Base-by-base conservation (phyloP, 2,329 filamentous ascomycete species). In the Xylaria sp. region DNA sequence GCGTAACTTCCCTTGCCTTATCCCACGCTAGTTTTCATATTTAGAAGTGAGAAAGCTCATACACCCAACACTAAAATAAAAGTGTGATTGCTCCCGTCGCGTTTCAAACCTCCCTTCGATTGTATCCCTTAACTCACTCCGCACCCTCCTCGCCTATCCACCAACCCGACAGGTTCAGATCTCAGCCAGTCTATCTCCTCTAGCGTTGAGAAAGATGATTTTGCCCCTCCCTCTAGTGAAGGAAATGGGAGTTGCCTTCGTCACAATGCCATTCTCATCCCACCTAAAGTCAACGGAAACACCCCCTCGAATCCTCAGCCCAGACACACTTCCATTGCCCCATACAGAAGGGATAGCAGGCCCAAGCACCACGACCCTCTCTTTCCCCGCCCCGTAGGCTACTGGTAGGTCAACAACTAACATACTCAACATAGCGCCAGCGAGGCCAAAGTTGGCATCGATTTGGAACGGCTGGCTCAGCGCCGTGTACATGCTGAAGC, bases 361-460 rank as follows among this genome's bases (percentile, higher is more conserved):
- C 0, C 81, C 82, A 3, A 84, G 45, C 0, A 82, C 75, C 6
- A 83, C 78, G 0, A 70, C 78, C 52, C 76, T 73, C 12, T 53
- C 49, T 2, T 60, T 69, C 3, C 49, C 49, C 4, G 25, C 56
- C 3, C 64, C 59, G 38, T 69, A 61, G 11, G 71, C 35, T 7
- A 73, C 64, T 0, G 79, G 78, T 42, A 84, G 54, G 70, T 86
- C 81, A n/a, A 84, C 78, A 50, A 84, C 76, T 42, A 86, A 69
- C 82, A 86, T 82, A 60, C 77, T 76, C 57, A 86, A 62, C 54
- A 84, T 76, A 0, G 81, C 82, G 0, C 82, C 84, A 2, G 76
- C 76, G 21, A 80, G 71, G 1, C 84, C 84, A 63, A 84, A 86
- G 68, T 87, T 87, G 6, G 84, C 85, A 69, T 87, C 84, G 60